phyloP scores from a whole-genome alignment of 305 asterid genomes.

The Striga hermonthica region DNA sequence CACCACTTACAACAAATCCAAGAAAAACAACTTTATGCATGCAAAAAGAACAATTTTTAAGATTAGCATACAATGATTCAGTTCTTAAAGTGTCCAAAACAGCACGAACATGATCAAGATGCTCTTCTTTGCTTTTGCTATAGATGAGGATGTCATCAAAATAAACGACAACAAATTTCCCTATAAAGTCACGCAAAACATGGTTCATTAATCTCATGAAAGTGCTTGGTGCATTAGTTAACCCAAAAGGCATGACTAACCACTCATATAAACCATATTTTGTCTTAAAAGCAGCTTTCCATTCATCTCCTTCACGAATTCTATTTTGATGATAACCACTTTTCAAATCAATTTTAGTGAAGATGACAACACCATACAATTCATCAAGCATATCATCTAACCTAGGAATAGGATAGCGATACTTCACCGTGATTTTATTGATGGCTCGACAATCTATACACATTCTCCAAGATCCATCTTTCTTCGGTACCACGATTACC shows the following conservation, averaged over 20 bases:
- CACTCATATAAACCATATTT: background rate
- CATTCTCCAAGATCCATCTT: too few relatives aligned
- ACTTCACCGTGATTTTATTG: too few relatives aligned
- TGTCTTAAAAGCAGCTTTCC: too few relatives aligned
- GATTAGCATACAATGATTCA: constrained; percentile 1
- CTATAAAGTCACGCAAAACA: background rate
- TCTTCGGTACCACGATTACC: too few relatives aligned
- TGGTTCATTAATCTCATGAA: background rate
- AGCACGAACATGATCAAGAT: constrained; percentile 3
- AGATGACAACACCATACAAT: background rate
- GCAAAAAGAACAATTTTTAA: background rate
- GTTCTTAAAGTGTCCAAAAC: constrained; percentile 9
- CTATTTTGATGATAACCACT: background rate
- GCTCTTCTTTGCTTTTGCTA: background rate
- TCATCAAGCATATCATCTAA: constrained; percentile 4
- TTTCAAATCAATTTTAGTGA: background rate
- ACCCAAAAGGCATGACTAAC: background rate
- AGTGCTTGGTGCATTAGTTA: constrained; percentile 10
- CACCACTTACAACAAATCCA: background rate
- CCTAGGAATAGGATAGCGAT: too few relatives aligned
- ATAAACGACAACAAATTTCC: background rate
- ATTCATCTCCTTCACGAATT: background rate
- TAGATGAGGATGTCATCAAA: background rate
- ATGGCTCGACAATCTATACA: too few relatives aligned
- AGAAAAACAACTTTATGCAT: background rate